Conservation (phyloP, 1,139 yeast species). For the Yamadazyma blattariae region DNA sequence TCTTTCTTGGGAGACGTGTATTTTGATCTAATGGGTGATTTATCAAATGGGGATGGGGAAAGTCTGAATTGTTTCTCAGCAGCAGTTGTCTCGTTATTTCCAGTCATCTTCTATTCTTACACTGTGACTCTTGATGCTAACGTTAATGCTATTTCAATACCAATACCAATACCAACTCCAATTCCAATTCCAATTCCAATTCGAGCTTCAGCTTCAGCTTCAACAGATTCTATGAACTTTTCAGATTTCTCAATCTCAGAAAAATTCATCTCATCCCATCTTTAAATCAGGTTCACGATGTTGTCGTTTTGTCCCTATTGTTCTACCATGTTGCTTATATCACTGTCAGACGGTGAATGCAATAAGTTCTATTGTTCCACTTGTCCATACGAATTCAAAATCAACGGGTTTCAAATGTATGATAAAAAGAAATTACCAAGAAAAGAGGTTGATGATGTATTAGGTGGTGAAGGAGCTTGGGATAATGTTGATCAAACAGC, state of each 20-base stretch:
- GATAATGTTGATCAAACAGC: slow-evolving; percentile 92
- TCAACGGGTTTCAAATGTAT: slow-evolving; percentile 76
- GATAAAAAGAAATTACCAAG: slow-evolving; percentile 81
- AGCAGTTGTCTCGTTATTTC: no score
- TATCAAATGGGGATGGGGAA: slow-evolving; percentile 7
- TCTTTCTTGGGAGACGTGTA: slow-evolving; percentile 17
- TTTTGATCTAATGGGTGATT: slow-evolving; percentile 16
- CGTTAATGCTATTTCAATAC: no score
- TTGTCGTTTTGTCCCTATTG: slow-evolving; percentile 92
- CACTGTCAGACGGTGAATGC: slow-evolving; percentile 33
- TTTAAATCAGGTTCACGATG: slow-evolving; percentile 40
- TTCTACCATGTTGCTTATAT: slow-evolving; percentile 74
- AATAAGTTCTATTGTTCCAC: slow-evolving; percentile 80
- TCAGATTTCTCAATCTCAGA: no score
- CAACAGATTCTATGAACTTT: no score
- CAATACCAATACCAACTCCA: no score
- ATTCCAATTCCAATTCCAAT: no score
- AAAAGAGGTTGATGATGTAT: slow-evolving; percentile 92
- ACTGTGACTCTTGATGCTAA: no score
- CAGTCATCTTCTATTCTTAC: no score
- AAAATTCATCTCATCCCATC: neutral
- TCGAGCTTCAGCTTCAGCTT: no score
- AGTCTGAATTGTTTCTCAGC: no score
- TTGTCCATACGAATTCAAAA: slow-evolving; percentile 92
- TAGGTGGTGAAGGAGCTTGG: slow-evolving; percentile 98